Evolutionary conservation across 2,329 filamentous ascomycete species (phyloP), one percentile per base, ranked within the genome.

Genomic region (Ophiocordyceps robertsii): DNA sequence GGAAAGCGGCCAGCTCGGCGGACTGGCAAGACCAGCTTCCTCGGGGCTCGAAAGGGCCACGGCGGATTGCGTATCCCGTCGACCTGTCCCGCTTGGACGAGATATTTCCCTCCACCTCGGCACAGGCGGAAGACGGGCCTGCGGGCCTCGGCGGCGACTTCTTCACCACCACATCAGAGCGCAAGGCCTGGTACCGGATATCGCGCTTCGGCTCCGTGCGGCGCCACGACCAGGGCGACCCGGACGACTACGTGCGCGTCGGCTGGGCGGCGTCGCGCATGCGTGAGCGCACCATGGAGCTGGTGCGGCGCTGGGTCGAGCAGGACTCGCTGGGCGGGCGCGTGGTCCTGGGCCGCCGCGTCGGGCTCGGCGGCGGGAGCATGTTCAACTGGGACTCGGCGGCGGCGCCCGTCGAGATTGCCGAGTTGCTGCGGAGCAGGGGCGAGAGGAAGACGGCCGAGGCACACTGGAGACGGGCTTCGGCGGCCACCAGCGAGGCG

Each of bases 251-350:
- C 53, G 63, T 71, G 16, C 68, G 72, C 9, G 66, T 79, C n/a
- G 61, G 64, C 3, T 83, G 79, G 78, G 48, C 53, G 4, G 59
- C 64, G n/a, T 80, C 77, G 0, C 58, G 66, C 7, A 59, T 77
- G 2, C 73, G 73, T 21, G 56, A 59, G 12, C 68, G 75, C 9
- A 74, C 70, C 1, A 65, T 77, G 45, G 68, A 70, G 44, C 75
- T 76, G 35, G 77, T 82, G 16, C 67, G 72, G 24, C 67, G 75
- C 24, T 83, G 79, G 79, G 77, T 81, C 68, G 74, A 80, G 49
- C 73, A 81, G 50, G 77, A 78, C 49, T 73, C 73, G 0, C 72
- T 75, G 27, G 64, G 70, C 2, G 73, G 75, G 2, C 68, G 69
- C n/a, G 54, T 59, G 7, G 55, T 60, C 21, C 52, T 62, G 3